Conservation (phyloP, 257 asterid species). For the Nicotiana benthamiana region DNA sequence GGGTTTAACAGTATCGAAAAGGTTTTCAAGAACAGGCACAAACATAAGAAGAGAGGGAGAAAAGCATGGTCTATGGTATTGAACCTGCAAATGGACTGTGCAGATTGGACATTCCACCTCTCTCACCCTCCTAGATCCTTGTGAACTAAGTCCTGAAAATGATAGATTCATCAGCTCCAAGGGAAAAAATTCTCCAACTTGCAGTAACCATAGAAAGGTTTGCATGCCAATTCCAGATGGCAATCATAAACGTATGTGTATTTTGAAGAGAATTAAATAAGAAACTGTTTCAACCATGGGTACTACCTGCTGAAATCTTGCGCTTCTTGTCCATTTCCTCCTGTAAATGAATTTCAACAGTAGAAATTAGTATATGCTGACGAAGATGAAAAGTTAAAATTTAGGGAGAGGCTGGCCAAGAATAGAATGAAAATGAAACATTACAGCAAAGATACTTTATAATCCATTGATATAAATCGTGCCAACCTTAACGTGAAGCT, state of each 20-base stretch:
- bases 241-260: not conserved
- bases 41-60: not conserved
- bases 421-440: not conserved
- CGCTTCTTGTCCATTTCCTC: conserved; percentile 88
- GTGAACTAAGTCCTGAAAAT: conserved; percentile 37
- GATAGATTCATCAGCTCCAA: not conserved
- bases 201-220: not conserved
- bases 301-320: conserved; percentile 37
- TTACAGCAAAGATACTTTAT: not conserved
- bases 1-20: not conserved
- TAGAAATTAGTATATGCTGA: not conserved
- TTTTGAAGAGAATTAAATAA: not conserved
- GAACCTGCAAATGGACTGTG: conserved; percentile 85
- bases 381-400: not conserved
- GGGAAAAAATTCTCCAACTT: not conserved
- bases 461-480: not conserved
- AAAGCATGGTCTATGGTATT: not conserved
- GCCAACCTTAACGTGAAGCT: not conserved
- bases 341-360: conserved; percentile 33
- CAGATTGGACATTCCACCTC: conserved; percentile 91
- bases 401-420: not conserved
- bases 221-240: not conserved
- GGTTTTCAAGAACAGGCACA: not conserved
- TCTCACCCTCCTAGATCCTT: conserved; percentile 47
- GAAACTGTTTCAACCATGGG: not conserved